phyloP scores from a whole-genome alignment of 305 asterid genomes.

The Stenogyne calaminthoides region DNA sequence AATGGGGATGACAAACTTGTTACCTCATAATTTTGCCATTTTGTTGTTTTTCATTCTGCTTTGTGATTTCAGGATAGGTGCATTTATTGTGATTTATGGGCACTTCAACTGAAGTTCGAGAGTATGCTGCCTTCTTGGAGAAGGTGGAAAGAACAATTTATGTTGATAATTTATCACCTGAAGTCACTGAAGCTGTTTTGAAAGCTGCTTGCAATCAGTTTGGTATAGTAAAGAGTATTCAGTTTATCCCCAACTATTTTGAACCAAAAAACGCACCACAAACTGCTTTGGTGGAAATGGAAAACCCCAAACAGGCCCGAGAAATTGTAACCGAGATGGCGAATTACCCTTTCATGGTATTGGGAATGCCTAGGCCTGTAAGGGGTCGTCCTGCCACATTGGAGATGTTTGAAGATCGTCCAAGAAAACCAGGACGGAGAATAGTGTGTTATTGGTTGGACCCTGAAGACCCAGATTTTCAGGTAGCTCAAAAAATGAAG shows the following conservation, averaged over 20 bases:
- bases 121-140: constrained; percentile 60
- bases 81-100: constrained; percentile 36
- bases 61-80: constrained; percentile 6
- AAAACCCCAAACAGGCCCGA: constrained; percentile 50
- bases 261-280: constrained; percentile 42
- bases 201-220: constrained; percentile 76
- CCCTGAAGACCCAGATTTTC: constrained; percentile 56
- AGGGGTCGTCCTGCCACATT: constrained; percentile 53
- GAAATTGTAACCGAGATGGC: constrained; percentile 41
- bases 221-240: constrained; percentile 50
- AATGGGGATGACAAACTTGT: not conserved
- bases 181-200: constrained; percentile 52
- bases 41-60: not conserved
- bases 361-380: constrained; percentile 90
- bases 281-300: constrained; percentile 83
- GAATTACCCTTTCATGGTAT: constrained; percentile 59
- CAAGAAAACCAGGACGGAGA: constrained; percentile 58
- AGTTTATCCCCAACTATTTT: constrained; percentile 53
- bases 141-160: constrained; percentile 62
- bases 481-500: constrained; percentile 57
- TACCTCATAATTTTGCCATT: not conserved
- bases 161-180: constrained; percentile 64
- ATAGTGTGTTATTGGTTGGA: constrained; percentile 65
- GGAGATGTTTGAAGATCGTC: constrained; percentile 79
- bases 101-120: constrained; percentile 39